These are phyloP conservation scores for Nothomitra cinnamomea DNA, from an alignment of 2,329 filamentous ascomycete genomes.

Conservation along the genomic window DNA sequence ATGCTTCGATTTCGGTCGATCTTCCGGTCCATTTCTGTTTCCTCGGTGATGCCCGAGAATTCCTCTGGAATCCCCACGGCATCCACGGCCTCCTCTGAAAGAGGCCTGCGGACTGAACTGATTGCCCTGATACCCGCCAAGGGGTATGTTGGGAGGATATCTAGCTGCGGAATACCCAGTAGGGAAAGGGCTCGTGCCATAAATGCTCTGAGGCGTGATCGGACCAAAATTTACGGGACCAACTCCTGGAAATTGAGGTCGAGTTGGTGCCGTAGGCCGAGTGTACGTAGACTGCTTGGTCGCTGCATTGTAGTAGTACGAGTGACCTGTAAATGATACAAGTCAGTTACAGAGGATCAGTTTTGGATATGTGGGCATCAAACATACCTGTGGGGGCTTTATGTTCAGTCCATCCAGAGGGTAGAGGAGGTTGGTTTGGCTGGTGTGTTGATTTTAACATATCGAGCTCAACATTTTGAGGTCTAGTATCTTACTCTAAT, in stretches of 20 bases:
- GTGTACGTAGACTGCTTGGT: conserved; percentile 81
- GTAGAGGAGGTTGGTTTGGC: conserved; percentile 33
- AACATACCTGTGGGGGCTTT: conserved; percentile 55
- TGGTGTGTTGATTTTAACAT: conserved; percentile 72
- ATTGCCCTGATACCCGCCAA: conserved; percentile 1
- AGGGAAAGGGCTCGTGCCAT: not conserved
- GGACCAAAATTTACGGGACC: not conserved
- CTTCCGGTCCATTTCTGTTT: conserved; percentile 24
- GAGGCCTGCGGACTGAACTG: not conserved
- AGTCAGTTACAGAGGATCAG: conserved; percentile 11
- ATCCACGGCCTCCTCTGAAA: conserved; percentile 10
- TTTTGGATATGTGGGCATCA: conserved; percentile 6
- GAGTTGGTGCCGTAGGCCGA: conserved; percentile 36
- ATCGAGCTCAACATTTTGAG: not conserved
- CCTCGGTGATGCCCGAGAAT: conserved; percentile 42
- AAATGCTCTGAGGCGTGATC: not conserved
- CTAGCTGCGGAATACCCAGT: not conserved
- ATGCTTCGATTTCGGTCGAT: conserved; percentile 67
- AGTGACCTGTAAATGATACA: conserved; percentile 39
- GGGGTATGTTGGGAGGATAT: not conserved
- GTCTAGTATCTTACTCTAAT: not conserved
- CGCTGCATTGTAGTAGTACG: conserved; percentile 71
- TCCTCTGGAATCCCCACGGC: conserved; percentile 29
- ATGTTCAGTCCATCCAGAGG: conserved; percentile 81
- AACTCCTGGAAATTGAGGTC: not conserved